Conservation (phyloP, 352 stramenopile genomes). For the Phytophthora foliorum region DNA sequence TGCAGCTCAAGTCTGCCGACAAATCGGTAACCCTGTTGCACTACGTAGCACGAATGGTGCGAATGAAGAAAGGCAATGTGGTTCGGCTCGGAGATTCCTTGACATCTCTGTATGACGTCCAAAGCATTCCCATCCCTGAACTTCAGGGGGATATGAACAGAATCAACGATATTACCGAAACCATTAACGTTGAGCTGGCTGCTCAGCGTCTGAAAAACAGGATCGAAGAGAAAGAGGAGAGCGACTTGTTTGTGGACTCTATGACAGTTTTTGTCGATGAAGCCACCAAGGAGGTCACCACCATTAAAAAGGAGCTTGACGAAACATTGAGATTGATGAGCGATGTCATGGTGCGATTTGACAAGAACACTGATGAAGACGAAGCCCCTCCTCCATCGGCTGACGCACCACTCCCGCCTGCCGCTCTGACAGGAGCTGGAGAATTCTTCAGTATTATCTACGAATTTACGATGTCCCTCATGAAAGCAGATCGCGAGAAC, state of each 20-base stretch:
- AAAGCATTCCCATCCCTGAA: slow-evolving; percentile 82
- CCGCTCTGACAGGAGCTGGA: slow-evolving; percentile 49
- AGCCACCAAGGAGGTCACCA: slow-evolving; percentile 35
- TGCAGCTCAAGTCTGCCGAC: slow-evolving; percentile 73
- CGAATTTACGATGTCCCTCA: slow-evolving; percentile 83
- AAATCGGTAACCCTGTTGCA: slow-evolving; percentile 76
- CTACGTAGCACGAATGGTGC: slow-evolving; percentile 78
- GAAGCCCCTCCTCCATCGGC: slow-evolving; percentile 15
- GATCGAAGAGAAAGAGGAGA: slow-evolving; percentile 74
- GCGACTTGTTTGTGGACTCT: slow-evolving; percentile 68
- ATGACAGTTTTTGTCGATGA: slow-evolving; percentile 75
- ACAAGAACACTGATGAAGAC: slow-evolving; percentile 52
- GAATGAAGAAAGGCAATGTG: slow-evolving; percentile 71
- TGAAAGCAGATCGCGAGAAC: slow-evolving; percentile 81
- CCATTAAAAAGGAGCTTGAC: slow-evolving; percentile 63
- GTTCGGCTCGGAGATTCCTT: slow-evolving; percentile 72
- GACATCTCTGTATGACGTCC: slow-evolving; percentile 75
- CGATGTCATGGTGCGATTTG: slow-evolving; percentile 73
- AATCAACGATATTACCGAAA: slow-evolving; percentile 70
- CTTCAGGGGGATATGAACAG: slow-evolving; percentile 77
- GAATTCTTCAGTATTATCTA: slow-evolving; percentile 83
- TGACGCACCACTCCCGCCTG: slow-evolving; percentile 30
- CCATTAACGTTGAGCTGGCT: slow-evolving; percentile 67
- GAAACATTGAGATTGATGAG: slow-evolving; percentile 55
- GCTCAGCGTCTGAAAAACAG: slow-evolving; percentile 80